Conservation (phyloP, 2,329 filamentous ascomycete genomes). For the Penicillium psychrosexuale region DNA sequence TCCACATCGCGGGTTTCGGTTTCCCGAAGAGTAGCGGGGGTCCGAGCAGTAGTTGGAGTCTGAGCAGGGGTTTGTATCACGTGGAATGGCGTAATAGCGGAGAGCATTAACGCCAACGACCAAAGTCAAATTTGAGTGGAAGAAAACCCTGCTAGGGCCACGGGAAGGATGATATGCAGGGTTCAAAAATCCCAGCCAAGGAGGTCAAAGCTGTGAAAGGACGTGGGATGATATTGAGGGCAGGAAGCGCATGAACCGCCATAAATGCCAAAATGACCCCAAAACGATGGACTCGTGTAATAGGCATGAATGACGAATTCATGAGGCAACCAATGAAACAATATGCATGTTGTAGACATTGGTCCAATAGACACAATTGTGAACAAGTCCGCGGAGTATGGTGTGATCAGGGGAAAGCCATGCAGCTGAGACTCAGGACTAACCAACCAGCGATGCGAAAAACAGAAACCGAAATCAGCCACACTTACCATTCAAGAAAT, state of each 20-base stretch:
- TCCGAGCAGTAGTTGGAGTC: not conserved
- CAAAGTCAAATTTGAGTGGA: slow-evolving; percentile 14
- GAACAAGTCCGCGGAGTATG: not conserved
- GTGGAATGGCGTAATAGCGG: slow-evolving; percentile 37
- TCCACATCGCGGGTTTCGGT: slow-evolving; percentile 12
- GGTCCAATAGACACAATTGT: slow-evolving; percentile 3
- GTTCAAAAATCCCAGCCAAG: slow-evolving; percentile 7
- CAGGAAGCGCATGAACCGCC: slow-evolving; percentile 10
- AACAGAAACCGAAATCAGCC: slow-evolving; percentile 6
- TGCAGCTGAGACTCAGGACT: slow-evolving; percentile 7
- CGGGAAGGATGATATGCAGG: slow-evolving; percentile 13
- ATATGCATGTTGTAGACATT: slow-evolving; percentile 7
- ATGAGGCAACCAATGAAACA: slow-evolving; percentile 6
- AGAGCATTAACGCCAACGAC: slow-evolving; percentile 21
- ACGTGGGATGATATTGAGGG: not conserved
- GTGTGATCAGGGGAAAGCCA: slow-evolving; percentile 13
- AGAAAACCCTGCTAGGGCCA: slow-evolving; percentile 3
- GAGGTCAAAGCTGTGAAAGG: slow-evolving; percentile 8
- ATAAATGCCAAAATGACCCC: slow-evolving; percentile 15
- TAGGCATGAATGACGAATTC: slow-evolving; percentile 3
- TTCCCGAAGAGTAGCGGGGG: slow-evolving; percentile 1
- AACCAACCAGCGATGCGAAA: slow-evolving; percentile 15
- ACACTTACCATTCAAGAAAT: slow-evolving; percentile 43
- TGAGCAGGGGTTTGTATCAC: slow-evolving; percentile 24
- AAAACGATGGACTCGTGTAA: slow-evolving; percentile 1